Evolutionary conservation across 2,329 filamentous ascomycete species (phyloP).

Genomic region (Pseudogymnoascus sp.): DNA sequence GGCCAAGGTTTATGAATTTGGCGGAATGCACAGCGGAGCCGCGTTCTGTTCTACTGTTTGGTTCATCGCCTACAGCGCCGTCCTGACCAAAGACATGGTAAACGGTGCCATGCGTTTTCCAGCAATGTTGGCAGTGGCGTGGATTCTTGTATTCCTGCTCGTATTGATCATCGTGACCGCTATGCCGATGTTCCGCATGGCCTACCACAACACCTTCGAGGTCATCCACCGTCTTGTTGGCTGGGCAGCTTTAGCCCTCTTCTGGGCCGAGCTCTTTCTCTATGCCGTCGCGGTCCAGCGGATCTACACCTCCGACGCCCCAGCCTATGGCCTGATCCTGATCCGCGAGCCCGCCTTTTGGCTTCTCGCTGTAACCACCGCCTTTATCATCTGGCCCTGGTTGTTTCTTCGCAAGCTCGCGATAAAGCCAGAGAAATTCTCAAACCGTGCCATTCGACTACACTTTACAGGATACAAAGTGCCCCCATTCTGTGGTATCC

Average conservation of each 20-base stretch:
- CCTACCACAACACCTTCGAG: conserved; percentile 52
- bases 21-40: conserved; percentile 47
- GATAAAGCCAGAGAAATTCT: conserved; percentile 48
- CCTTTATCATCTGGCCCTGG: conserved; percentile 53
- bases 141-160: conserved; percentile 41
- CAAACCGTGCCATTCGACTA: conserved; percentile 51
- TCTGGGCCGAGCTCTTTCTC: conserved; percentile 45
- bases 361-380: conserved; percentile 48
- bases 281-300: conserved; percentile 23
- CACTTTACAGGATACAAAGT: conserved; percentile 43
- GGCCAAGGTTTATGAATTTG: conserved; percentile 48
- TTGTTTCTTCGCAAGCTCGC: conserved; percentile 48
- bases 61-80: conserved; percentile 37
- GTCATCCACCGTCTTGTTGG: conserved; percentile 50
- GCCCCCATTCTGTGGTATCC: conserved; percentile 37
- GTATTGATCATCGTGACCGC: conserved; percentile 43
- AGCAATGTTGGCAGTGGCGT: background rate
- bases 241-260: conserved; percentile 45
- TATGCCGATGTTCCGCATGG: conserved; percentile 44
- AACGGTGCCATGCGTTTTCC: background rate
- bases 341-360: conserved; percentile 45
- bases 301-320: conserved; percentile 12
- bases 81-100: conserved; percentile 17
- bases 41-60: conserved; percentile 44
- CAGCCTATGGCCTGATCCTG: conserved; percentile 19